A percentile compares a stretch with the other conserved stretches of the same genome.
phyloP scores from a whole-genome alignment of 78 protist species.

The Dictyostelium citrinum region DNA sequence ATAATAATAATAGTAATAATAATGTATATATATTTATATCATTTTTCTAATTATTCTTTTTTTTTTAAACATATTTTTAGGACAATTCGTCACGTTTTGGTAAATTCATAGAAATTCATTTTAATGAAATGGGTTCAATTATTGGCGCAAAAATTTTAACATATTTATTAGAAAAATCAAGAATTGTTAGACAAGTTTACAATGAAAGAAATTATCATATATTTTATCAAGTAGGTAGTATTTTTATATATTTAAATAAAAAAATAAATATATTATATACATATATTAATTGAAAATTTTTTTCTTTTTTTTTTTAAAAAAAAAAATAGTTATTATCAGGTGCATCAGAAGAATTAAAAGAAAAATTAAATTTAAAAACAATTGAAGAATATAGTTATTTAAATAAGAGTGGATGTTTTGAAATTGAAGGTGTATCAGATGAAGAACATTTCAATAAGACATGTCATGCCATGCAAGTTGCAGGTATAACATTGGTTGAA shows the following conservation, averaged over 20 bases:
- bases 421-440: slow-evolving; percentile 76
- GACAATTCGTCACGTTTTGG: slow-evolving; percentile 88
- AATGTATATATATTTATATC: no score
- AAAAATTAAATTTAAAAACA: slow-evolving; percentile 1
- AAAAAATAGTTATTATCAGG: slow-evolving; percentile 51
- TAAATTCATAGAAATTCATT: slow-evolving; percentile 89
- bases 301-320: neutral
- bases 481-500: slow-evolving; percentile 60
- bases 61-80: neutral
- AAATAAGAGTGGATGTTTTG: slow-evolving; percentile 57
- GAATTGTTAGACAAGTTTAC: slow-evolving; percentile 85
- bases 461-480: slow-evolving; percentile 72
- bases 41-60: neutral
- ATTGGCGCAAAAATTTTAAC: slow-evolving; percentile 86
- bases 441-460: slow-evolving; percentile 52
- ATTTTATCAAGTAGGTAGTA: slow-evolving; percentile 78
- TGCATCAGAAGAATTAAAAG: slow-evolving; percentile 35
- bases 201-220: slow-evolving; percentile 93
- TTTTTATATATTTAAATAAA: neutral
- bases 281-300: neutral
- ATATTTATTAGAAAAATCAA: slow-evolving; percentile 90
- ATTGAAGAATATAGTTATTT: slow-evolving; percentile 69
- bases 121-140: slow-evolving; percentile 76
- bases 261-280: neutral
- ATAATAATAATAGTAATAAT: no score